These are phyloP conservation scores for Xylaria scruposa DNA, from an alignment of 495 filamentous ascomycete genomes.

Conservation along the genomic window DNA sequence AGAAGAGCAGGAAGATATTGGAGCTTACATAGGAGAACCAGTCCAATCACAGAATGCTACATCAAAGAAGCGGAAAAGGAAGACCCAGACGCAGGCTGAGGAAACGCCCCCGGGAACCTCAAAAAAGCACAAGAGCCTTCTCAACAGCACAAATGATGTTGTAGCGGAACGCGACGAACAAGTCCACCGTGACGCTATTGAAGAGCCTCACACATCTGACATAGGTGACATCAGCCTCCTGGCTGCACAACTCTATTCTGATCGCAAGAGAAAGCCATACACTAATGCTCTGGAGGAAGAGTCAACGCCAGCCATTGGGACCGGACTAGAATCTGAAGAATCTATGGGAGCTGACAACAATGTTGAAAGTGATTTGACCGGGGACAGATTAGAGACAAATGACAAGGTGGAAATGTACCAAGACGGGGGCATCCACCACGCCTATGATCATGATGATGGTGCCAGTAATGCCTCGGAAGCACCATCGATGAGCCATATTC, in stretches of 20 bases:
- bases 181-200: not conserved
- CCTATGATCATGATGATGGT: not conserved
- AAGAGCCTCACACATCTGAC: not conserved
- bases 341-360: not conserved
- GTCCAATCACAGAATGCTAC: not conserved
- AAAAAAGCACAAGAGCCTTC: conserved; percentile 34
- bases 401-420: conserved; percentile 16
- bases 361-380: not conserved
- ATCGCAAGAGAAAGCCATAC: conserved; percentile 25
- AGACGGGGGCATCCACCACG: conserved; percentile 19
- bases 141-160: not conserved
- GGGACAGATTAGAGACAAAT: not conserved
- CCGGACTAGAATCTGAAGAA: not conserved
- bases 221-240: conserved; percentile 25
- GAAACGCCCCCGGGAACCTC: not conserved
- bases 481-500: not conserved
- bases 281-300: not conserved
- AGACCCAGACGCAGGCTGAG: conserved; percentile 15
- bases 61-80: conserved; percentile 28
- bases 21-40: not conserved
- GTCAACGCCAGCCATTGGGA: not conserved
- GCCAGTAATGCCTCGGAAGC: not conserved
- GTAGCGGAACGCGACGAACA: not conserved
- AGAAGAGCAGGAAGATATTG: conserved; percentile 8
- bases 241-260: conserved; percentile 31